Evolutionary conservation across 352 stramenopile genomes (phyloP).

Genomic region (Globisporangium barbulae): DNA sequence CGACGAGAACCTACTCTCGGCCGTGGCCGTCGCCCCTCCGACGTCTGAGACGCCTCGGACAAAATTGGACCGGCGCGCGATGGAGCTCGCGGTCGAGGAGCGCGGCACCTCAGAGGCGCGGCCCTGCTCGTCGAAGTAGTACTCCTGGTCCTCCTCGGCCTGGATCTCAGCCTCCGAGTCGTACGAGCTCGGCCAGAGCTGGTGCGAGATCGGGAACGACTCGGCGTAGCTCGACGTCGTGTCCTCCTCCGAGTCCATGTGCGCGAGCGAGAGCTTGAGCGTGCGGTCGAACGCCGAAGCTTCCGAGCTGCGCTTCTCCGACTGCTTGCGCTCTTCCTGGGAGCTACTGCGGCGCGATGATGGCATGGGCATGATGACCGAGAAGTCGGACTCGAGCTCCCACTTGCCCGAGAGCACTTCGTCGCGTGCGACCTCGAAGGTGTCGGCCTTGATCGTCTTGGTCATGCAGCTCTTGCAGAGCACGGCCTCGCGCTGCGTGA

Average conservation of each 20-base stretch:
- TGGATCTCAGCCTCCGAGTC: constrained; percentile 5
- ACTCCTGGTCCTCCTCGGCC: constrained; percentile 14
- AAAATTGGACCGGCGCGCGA: background rate
- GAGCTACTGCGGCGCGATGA: constrained; percentile 4
- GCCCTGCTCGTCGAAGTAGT: constrained; percentile 16
- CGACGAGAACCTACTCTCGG: background rate
- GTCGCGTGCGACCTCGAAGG: constrained; percentile 14
- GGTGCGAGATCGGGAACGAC: constrained; percentile 10
- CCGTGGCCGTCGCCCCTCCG: background rate
- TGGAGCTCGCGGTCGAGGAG: background rate
- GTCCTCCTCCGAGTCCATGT: constrained; percentile 12
- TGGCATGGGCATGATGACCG: constrained; percentile 13
- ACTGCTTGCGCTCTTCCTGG: constrained; percentile 9
- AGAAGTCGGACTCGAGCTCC: constrained; percentile 12
- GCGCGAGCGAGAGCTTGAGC: constrained; percentile 16
- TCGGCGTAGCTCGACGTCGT: constrained; percentile 1
- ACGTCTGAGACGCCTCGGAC: background rate
- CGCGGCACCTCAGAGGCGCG: constrained; percentile 14
- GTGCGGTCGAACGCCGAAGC: constrained; percentile 7
- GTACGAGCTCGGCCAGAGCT: constrained; percentile 14
- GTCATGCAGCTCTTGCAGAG: constrained; percentile 17
- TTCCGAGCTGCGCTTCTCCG: constrained; percentile 1
- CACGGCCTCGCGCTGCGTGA: constrained; percentile 4
- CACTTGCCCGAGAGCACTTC: constrained; percentile 17
- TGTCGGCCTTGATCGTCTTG: constrained; percentile 1